Evolutionary conservation across 352 stramenopile genomes (phyloP).

Genomic region (Phytophthora sp.): DNA sequence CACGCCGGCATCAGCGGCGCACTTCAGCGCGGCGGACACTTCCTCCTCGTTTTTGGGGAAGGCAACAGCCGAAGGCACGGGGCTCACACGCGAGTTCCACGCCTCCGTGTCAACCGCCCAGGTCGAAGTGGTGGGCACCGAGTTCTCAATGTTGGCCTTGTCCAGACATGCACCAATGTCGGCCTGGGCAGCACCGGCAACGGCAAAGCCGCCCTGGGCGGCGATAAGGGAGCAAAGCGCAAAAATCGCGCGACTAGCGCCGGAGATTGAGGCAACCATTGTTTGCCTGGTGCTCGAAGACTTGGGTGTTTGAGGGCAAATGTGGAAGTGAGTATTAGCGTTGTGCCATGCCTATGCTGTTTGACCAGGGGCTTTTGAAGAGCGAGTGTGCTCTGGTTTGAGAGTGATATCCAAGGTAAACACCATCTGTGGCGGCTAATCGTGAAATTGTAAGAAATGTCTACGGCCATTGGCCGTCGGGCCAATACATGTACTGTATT

Average conservation of each 20-base stretch:
- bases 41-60: slow-evolving; percentile 28
- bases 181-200: neutral
- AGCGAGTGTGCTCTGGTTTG: too few relatives aligned
- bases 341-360: neutral
- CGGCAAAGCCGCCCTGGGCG: slow-evolving; percentile 15
- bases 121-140: slow-evolving; percentile 27
- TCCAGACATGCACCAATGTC: slow-evolving; percentile 19
- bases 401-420: neutral
- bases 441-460: slow-evolving; percentile 15
- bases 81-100: slow-evolving; percentile 34
- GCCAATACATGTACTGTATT: too few relatives aligned
- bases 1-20: slow-evolving; percentile 19
- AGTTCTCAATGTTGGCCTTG: slow-evolving; percentile 21
- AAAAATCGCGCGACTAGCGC: slow-evolving; percentile 20
- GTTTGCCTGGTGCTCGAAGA: slow-evolving; percentile 11
- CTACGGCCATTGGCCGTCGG: too few relatives aligned
- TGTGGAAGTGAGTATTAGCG: slow-evolving; percentile 16
- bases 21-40: slow-evolving; percentile 25
- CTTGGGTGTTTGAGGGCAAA: slow-evolving; percentile 21
- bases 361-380: neutral
- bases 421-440: slow-evolving; percentile 1
- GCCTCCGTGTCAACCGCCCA: slow-evolving; percentile 29
- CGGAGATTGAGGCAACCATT: slow-evolving; percentile 23
- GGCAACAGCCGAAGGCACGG: slow-evolving; percentile 24
- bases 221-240: slow-evolving; percentile 33